Evolutionary conservation across 495 filamentous ascomycete genomes (phyloP).

Genomic region (Penicillium crystallinum): DNA sequence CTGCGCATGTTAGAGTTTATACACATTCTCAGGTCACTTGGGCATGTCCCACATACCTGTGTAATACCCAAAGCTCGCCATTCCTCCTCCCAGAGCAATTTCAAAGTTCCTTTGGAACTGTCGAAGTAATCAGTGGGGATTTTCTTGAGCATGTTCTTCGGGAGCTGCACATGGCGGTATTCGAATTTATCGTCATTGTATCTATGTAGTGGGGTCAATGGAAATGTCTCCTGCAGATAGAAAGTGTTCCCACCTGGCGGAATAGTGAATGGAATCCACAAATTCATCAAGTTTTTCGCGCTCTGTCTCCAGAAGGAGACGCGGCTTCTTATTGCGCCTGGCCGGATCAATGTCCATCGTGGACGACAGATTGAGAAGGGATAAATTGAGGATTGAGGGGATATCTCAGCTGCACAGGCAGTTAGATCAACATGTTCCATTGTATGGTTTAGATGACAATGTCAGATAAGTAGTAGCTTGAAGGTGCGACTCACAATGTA

Average conservation of each 20-base stretch:
- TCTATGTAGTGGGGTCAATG: conserved; percentile 35
- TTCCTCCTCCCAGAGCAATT: conserved; percentile 96
- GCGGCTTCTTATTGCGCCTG: conserved; percentile 78
- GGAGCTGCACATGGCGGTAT: conserved; percentile 94
- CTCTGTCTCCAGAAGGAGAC: conserved; percentile 75
- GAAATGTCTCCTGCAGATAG: neutral
- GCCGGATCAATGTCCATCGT: conserved; percentile 70
- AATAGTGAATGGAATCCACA: conserved; percentile 90
- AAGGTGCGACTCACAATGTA: neutral
- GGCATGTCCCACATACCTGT: conserved; percentile 53
- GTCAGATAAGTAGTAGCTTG: neutral
- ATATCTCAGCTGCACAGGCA: neutral
- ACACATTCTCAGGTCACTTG: neutral
- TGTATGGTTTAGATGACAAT: neutral
- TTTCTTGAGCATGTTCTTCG: conserved; percentile 94
- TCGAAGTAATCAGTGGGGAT: conserved; percentile 97
- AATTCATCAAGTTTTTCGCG: conserved; percentile 82
- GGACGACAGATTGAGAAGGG: conserved; percentile 5
- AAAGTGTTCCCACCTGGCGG: conserved; percentile 62
- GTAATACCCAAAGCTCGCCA: conserved; percentile 96
- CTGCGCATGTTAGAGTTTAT: conserved; percentile 42
- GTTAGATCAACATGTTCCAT: neutral
- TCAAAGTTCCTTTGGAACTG: conserved; percentile 80
- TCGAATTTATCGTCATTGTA: conserved; percentile 87
- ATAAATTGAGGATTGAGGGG: neutral